Conservation (phyloP, 2,329 filamentous ascomycete genomes). For the Colletotrichum lupini region DNA sequence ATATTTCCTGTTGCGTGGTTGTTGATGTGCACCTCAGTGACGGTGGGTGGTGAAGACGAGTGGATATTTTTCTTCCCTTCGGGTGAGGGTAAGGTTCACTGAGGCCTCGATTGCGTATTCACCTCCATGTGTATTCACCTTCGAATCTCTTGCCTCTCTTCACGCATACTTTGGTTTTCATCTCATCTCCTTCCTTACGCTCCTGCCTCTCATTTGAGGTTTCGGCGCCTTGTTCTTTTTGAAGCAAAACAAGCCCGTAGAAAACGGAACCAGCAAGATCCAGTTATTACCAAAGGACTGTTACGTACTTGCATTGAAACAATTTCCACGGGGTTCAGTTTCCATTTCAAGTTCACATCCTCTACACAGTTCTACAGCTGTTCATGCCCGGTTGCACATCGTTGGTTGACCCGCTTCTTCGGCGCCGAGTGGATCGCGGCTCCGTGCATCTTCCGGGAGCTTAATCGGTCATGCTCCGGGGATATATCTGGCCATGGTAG, state of each 20-base stretch:
- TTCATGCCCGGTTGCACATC: not conserved
- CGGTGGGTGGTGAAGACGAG: not conserved
- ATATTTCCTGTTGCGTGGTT: not conserved
- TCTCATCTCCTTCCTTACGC: not conserved
- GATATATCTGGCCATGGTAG: not conserved
- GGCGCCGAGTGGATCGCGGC: not conserved
- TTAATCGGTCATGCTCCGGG: not conserved
- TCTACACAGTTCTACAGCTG: not conserved
- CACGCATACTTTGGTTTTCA: not conserved
- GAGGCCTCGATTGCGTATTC: not conserved
- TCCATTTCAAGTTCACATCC: not conserved
- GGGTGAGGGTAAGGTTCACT: not conserved
- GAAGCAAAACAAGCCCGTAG: not conserved
- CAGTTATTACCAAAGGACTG: not conserved
- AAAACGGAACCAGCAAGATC: not conserved
- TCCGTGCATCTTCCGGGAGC: not conserved
- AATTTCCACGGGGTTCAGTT: not conserved
- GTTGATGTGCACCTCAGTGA: not conserved
- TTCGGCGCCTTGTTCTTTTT: not conserved
- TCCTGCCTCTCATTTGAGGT: not conserved
- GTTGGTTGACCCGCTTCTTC: not conserved
- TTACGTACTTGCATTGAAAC: not conserved
- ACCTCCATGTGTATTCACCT: not conserved
- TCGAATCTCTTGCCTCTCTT: not conserved
- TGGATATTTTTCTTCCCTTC: not conserved